Evolutionary conservation across 2,329 filamentous ascomycete species (phyloP).

Genomic region (Exophiala oligosperma): DNA sequence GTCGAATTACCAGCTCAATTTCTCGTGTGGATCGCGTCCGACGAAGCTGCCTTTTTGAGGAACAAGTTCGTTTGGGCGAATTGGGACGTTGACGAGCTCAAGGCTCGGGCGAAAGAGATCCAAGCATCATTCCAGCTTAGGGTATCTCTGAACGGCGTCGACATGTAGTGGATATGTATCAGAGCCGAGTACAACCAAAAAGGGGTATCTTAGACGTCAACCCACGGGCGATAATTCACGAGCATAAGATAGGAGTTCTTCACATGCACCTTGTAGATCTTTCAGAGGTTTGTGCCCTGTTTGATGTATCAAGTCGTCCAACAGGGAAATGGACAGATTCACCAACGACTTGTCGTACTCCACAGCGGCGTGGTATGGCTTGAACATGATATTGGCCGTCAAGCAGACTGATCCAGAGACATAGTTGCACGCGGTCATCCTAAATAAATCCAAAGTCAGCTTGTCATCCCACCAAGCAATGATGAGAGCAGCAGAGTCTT

Average conservation of each 20-base stretch:
- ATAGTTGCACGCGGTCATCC: slow-evolving; percentile 4
- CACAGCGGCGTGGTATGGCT: slow-evolving; percentile 4
- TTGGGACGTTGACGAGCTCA: slow-evolving; percentile 55
- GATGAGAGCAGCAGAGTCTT: too few species aligned
- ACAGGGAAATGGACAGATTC: slow-evolving; percentile 6
- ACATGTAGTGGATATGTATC: slow-evolving; percentile 1
- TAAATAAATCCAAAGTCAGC: not conserved
- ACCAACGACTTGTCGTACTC: slow-evolving; percentile 9
- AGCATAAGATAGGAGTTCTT: slow-evolving; percentile 7
- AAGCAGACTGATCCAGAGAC: slow-evolving; percentile 2
- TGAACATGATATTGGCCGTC: slow-evolving; percentile 5
- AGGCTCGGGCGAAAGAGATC: slow-evolving; percentile 40
- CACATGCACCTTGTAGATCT: slow-evolving; percentile 5
- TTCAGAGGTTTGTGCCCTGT: slow-evolving; percentile 5
- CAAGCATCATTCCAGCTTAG: slow-evolving; percentile 12
- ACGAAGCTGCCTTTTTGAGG: slow-evolving; percentile 49
- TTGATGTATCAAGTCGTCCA: slow-evolving; percentile 11
- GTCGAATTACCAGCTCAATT: slow-evolving; percentile 41
- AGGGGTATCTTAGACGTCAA: not conserved
- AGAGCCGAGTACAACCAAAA: not conserved
- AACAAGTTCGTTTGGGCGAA: slow-evolving; percentile 50
- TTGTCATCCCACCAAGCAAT: not conserved
- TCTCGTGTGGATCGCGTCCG: slow-evolving; percentile 45
- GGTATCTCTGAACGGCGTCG: slow-evolving; percentile 12
- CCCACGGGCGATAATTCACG: slow-evolving; percentile 1